These are phyloP conservation scores for Cardamine occulta DNA, from an alignment of 345 rosid species.

Conservation along the genomic window DNA sequence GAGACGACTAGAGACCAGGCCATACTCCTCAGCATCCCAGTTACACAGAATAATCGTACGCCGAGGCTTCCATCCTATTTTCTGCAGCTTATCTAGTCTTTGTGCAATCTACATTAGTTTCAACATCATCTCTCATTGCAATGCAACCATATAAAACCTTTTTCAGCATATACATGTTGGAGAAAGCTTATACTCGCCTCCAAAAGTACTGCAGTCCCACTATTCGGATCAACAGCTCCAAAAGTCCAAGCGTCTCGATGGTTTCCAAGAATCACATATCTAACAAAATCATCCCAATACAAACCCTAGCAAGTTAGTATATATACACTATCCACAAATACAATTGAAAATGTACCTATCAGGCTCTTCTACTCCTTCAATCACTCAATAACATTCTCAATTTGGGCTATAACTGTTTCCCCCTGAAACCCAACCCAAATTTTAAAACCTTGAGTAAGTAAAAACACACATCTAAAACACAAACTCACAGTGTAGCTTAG, in stretches of 20 bases:
- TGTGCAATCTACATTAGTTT: slow-evolving; percentile 55
- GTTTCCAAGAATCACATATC: slow-evolving; percentile 78
- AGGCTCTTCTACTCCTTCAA: slow-evolving; percentile 80
- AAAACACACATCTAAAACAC: slow-evolving; percentile 3
- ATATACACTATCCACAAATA: too few relatives aligned
- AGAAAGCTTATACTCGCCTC: slow-evolving; percentile 68
- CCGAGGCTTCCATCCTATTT: slow-evolving; percentile 77
- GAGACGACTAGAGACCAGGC: slow-evolving; percentile 59
- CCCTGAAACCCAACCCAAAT: slow-evolving; percentile 56
- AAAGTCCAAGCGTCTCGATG: slow-evolving; percentile 96
- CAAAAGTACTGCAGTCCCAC: slow-evolving; percentile 79
- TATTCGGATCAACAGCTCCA: slow-evolving; percentile 91
- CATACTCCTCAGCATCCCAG: slow-evolving; percentile 96
- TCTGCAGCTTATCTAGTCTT: slow-evolving; percentile 65
- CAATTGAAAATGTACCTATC: slow-evolving; percentile 58
- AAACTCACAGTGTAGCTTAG: slow-evolving; percentile 64
- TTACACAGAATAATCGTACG: slow-evolving; percentile 75
- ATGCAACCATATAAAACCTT: background rate
- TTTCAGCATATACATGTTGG: too few relatives aligned
- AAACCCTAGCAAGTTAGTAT: background rate
- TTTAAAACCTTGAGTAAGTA: background rate
- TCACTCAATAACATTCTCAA: slow-evolving; percentile 80
- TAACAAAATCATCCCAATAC: slow-evolving; percentile 32
- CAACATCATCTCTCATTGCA: slow-evolving; percentile 18
- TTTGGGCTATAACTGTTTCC: slow-evolving; percentile 55